phyloP scores from a whole-genome alignment of 352 stramenopile genomes.

The Phytopythium helicoides region DNA sequence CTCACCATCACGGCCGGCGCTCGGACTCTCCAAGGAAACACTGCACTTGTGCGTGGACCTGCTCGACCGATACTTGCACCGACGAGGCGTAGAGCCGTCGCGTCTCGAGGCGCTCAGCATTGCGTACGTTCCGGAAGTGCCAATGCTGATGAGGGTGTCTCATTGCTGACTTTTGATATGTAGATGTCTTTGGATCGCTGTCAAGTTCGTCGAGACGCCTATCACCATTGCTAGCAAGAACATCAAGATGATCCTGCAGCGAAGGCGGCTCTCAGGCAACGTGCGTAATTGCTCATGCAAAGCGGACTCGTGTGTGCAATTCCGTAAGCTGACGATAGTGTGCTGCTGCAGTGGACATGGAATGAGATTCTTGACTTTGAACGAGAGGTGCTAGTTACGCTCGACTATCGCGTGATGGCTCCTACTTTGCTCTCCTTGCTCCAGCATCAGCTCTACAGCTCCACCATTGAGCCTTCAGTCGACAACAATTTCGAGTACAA shows the following conservation, averaged over 20 bases:
- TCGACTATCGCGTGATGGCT: conserved; percentile 57
- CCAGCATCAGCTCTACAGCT: conserved; percentile 38
- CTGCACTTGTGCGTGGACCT: conserved; percentile 57
- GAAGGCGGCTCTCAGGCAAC: conserved; percentile 54
- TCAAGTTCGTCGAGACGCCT: conserved; percentile 70
- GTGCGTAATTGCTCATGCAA: conserved; percentile 20
- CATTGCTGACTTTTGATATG: background rate
- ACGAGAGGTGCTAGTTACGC: conserved; percentile 31
- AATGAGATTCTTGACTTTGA: conserved; percentile 55
- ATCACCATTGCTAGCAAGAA: conserved; percentile 49
- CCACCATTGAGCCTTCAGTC: background rate
- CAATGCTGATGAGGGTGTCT: background rate
- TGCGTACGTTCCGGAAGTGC: conserved; percentile 26
- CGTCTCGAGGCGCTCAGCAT: conserved; percentile 60
- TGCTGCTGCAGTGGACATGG: conserved; percentile 54
- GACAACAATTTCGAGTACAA: background rate
- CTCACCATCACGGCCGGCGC: conserved; percentile 61
- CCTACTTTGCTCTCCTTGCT: conserved; percentile 42
- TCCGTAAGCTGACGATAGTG: no score
- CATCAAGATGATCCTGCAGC: conserved; percentile 66
- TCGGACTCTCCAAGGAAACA: conserved; percentile 56
- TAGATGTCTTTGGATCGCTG: conserved; percentile 67
- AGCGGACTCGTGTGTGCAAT: no score
- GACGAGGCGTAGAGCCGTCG: conserved; percentile 14
- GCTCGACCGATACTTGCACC: conserved; percentile 46